Evolutionary conservation across 257 asterid species (phyloP).

Genomic region (Solanum habrochaites): DNA sequence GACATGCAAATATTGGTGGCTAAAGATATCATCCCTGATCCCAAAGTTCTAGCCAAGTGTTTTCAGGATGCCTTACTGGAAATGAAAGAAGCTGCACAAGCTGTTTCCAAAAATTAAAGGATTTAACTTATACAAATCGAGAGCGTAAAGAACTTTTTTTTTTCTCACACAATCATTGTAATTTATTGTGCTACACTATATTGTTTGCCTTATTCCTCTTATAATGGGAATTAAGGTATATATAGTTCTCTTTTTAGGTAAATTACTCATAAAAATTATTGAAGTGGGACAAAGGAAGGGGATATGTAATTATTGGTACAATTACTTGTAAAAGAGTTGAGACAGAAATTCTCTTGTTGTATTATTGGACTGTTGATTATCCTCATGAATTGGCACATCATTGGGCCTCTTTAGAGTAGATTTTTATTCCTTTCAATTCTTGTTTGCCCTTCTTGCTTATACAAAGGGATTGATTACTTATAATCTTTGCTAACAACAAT

Average conservation of each 20-base stretch:
- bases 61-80: slow-evolving; percentile 49
- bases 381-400: not conserved
- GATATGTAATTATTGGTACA: not conserved
- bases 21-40: slow-evolving; percentile 59
- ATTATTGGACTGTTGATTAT: not conserved
- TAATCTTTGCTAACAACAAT: not conserved
- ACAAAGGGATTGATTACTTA: not conserved
- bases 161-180: not conserved
- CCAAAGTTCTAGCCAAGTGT: slow-evolving; percentile 52
- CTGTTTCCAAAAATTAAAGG: not conserved
- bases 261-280: not conserved
- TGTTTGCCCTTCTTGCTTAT: not conserved
- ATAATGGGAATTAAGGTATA: not conserved
- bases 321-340: not conserved
- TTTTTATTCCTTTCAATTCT: not conserved
- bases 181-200: not conserved
- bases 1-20: slow-evolving; percentile 75
- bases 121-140: not conserved
- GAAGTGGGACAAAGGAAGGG: not conserved
- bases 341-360: not conserved
- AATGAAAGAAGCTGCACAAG: slow-evolving; percentile 47
- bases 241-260: not conserved
- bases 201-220: not conserved
- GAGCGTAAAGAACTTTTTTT: not conserved
- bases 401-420: not conserved